Evolutionary conservation across 495 filamentous ascomycete species (phyloP), one percentile per base, ranked within the genome.

Genomic region (Xylaria venustula): DNA sequence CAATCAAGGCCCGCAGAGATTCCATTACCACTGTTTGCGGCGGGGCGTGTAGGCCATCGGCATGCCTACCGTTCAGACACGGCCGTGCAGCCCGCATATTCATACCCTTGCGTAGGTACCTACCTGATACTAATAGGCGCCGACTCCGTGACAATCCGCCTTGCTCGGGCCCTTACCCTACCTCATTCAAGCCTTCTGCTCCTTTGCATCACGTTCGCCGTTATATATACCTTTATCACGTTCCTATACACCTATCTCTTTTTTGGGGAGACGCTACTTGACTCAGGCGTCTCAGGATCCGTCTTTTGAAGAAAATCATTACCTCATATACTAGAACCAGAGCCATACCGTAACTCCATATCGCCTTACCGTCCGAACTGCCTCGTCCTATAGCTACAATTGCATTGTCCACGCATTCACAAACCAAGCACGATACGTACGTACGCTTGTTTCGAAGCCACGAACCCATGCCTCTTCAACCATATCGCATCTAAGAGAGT

Each of bases 401-500:
- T 23, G 25, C 12, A 48, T 52, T 52, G 47, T 32, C 37, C 36
- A 8, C n/a, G 50, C 20, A 11, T 51, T n/a, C 1, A 23, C 20
- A 37, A 34, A n/a, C 6, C 23, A 23, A 22, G 25, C 7, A 36
- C 36, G 12, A 32, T n/a, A 30, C 36, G 7, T 40, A n/a, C n/a
- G n/a, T n/a, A n/a, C n/a, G n/a, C n/a, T 20, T 15, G 37, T 12
- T 40, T 3, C 37, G 37, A 40, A 40, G 7, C 7, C 37, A 15
- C 37, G 14, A 40, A 19, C 28, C 51, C 51, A 70, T 70, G 67
- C 37, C 53, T 54, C 19, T 48, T 17, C 67, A 67, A 58, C 2
- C 23, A 55, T 17, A 4, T 4, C 19, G 11, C 12, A 11, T 15
- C 14, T 1, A 22, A 54, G 58, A 54, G 40, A 23, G 25, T 5